Evolutionary conservation across 192 early-diverging fungal genomes (phyloP).

Genomic region (Backusella westeae): DNA sequence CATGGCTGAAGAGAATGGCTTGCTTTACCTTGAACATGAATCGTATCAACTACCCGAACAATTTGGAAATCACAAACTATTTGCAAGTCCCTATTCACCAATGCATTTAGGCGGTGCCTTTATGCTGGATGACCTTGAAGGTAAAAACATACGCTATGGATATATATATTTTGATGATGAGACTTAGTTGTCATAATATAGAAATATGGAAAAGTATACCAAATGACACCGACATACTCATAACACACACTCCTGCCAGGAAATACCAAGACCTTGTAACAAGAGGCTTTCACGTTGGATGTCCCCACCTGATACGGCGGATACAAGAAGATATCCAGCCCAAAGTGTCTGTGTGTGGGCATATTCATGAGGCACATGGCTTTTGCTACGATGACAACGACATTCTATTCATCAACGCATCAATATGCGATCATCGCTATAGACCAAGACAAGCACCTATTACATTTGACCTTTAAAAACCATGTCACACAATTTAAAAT

Average conservation of each 20-base stretch:
- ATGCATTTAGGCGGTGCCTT: slow-evolving; percentile 31
- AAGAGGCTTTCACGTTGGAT: slow-evolving; percentile 24
- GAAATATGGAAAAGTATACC: slow-evolving; percentile 30
- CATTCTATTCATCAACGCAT: slow-evolving; percentile 30
- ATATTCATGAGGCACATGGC: slow-evolving; percentile 38
- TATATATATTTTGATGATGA: not conserved
- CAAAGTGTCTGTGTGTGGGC: slow-evolving; percentile 31
- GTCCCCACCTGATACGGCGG: slow-evolving; percentile 12
- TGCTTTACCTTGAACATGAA: slow-evolving; percentile 35
- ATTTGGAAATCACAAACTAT: slow-evolving; percentile 19
- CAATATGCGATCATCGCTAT: slow-evolving; percentile 18
- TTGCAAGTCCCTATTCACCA: slow-evolving; percentile 27
- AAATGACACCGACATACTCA: slow-evolving; percentile 23
- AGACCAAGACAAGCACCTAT: slow-evolving; percentile 20
- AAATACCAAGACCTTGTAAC: slow-evolving; percentile 14
- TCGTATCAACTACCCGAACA: slow-evolving; percentile 17
- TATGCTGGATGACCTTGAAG: slow-evolving; percentile 22
- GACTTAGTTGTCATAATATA: not conserved
- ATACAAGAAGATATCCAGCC: slow-evolving; percentile 22
- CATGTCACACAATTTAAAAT: not conserved
- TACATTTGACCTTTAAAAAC: slow-evolving; percentile 28
- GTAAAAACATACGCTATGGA: not conserved
- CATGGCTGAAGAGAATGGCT: slow-evolving; percentile 9
- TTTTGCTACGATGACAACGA: not conserved
- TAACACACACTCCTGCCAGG: slow-evolving; percentile 30